Evolutionary conservation across 148 eudicot genomes (phyloP).

Genomic region (Limonium bicolor): DNA sequence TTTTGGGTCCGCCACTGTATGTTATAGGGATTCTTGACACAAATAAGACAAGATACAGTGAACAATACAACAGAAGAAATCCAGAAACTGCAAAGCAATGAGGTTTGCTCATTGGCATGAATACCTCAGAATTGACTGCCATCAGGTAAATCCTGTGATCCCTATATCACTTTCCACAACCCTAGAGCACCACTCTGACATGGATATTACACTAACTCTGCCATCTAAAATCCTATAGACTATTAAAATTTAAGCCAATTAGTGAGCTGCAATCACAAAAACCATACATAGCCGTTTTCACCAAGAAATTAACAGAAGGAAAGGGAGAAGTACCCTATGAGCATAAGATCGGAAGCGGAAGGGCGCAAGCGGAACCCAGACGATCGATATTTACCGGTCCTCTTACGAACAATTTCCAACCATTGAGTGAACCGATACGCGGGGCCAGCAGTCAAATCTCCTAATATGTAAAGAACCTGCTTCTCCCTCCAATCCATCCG

Average conservation of each 20-base stretch:
- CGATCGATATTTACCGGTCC: slow-evolving; percentile 31
- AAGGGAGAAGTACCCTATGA: slow-evolving; percentile 35
- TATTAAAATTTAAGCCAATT: not conserved
- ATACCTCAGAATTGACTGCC: no score
- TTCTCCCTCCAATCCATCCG: not conserved
- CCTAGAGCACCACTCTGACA: not conserved
- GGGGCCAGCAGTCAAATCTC: slow-evolving; percentile 78
- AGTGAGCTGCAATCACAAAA: not conserved
- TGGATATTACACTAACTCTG: not conserved
- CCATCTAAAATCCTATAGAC: not conserved
- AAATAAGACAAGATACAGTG: no score
- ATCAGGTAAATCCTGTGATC: no score
- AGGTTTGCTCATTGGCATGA: no score
- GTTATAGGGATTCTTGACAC: no score
- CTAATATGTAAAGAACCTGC: slow-evolving; percentile 95
- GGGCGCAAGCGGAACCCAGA: slow-evolving; percentile 73
- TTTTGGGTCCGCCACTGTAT: no score
- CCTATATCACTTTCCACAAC: not conserved
- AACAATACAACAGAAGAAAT: no score
- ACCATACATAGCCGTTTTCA: not conserved
- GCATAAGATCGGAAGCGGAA: slow-evolving; percentile 25
- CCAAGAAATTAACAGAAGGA: not conserved
- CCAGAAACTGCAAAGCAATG: no score
- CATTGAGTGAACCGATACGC: slow-evolving; percentile 77
- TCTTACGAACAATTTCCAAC: slow-evolving; percentile 88